Conservation (phyloP, 2,329 filamentous ascomycete genomes). For the Fusarium dlaminii region DNA sequence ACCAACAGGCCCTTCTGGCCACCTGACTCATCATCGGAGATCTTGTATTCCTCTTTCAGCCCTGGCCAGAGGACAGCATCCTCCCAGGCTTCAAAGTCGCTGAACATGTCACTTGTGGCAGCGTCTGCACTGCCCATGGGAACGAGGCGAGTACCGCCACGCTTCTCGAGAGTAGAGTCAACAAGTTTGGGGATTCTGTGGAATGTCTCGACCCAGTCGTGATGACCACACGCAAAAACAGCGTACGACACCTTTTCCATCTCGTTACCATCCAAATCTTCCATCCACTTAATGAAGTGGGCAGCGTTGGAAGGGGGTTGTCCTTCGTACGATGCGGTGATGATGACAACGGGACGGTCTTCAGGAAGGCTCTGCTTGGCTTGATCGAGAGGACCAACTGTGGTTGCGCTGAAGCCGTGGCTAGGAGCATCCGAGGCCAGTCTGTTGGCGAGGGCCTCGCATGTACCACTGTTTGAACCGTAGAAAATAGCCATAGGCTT, state of each 20-base stretch:
- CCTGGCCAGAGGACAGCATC: slow-evolving; percentile 63
- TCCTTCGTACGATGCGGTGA: slow-evolving; percentile 79
- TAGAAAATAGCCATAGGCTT: slow-evolving; percentile 73
- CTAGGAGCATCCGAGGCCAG: slow-evolving; percentile 66
- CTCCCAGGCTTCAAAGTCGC: slow-evolving; percentile 73
- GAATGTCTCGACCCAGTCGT: slow-evolving; percentile 70
- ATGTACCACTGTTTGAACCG: slow-evolving; percentile 79
- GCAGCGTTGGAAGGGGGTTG: slow-evolving; percentile 77
- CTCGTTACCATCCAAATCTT: slow-evolving; percentile 54
- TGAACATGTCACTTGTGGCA: slow-evolving; percentile 71
- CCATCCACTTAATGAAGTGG: slow-evolving; percentile 74
- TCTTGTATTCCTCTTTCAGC: slow-evolving; percentile 56
- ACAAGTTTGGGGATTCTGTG: slow-evolving; percentile 73
- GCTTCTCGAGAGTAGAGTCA: slow-evolving; percentile 59
- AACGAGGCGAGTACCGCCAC: slow-evolving; percentile 48
- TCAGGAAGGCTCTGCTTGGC: slow-evolving; percentile 69
- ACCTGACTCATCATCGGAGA: neutral
- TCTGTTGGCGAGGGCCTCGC: slow-evolving; percentile 73
- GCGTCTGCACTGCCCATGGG: slow-evolving; percentile 68
- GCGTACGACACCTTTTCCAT: slow-evolving; percentile 69
- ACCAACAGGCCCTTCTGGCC: slow-evolving; percentile 30
- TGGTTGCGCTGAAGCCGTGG: slow-evolving; percentile 67
- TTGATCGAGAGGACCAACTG: slow-evolving; percentile 67
- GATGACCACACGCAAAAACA: slow-evolving; percentile 74
- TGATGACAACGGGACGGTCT: slow-evolving; percentile 69